A percentile compares a stretch with the other conserved stretches of the same genome.
phyloP scores from a whole-genome alignment of 495 filamentous ascomycete species.

The Penicillium maclennaniae region DNA sequence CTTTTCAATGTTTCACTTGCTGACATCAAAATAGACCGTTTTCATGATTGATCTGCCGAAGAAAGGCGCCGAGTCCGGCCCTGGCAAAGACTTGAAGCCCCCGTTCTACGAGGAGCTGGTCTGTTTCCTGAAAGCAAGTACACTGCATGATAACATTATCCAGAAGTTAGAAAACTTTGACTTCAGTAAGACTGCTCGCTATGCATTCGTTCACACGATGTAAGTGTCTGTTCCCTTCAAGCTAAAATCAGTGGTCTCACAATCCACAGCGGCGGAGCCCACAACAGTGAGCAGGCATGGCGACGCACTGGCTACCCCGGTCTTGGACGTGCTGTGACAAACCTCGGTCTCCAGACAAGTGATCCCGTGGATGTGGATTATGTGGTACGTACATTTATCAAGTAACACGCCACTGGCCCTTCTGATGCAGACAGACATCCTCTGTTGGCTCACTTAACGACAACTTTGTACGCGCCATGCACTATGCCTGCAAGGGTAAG shows the following conservation, averaged over 20 bases:
- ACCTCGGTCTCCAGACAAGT: constrained; percentile 50
- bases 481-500: constrained; percentile 70
- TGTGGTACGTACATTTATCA: constrained; percentile 39
- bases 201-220: constrained; percentile 82
- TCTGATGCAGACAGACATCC: constrained; percentile 51
- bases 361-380: constrained; percentile 56
- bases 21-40: constrained; percentile 46
- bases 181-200: constrained; percentile 60
- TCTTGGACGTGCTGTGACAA: constrained; percentile 56
- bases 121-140: constrained; percentile 66
- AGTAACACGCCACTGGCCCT: neutral
- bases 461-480: constrained; percentile 65
- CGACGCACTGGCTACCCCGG: constrained; percentile 66
- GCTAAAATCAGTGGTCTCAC: constrained; percentile 4
- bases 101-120: constrained; percentile 65
- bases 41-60: constrained; percentile 84
- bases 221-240: constrained; percentile 12
- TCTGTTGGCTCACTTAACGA: constrained; percentile 74
- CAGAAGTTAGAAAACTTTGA: constrained; percentile 65
- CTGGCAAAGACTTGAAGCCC: neutral
- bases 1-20: neutral
- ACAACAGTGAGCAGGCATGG: constrained; percentile 47
- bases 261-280: constrained; percentile 46
- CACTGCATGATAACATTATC: constrained; percentile 58
- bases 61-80: constrained; percentile 24